A percentile compares a stretch with the other conserved stretches of the same genome.
phyloP scores from a whole-genome alignment of 768 basidiomycete genomes.

The Pisolithus sp. region DNA sequence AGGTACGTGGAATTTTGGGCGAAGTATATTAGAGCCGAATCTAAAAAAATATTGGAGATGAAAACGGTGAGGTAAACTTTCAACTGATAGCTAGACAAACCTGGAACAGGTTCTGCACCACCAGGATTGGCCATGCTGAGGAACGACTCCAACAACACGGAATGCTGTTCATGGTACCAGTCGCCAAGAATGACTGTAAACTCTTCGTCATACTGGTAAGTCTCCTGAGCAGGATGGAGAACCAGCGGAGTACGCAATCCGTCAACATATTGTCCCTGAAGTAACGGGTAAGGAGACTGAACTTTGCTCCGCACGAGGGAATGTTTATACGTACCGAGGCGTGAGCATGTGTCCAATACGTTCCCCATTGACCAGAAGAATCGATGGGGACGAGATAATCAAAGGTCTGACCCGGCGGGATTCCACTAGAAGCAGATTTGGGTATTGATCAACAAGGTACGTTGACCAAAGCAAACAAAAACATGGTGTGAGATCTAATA shows the following conservation, averaged over 20 bases:
- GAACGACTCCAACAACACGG: constrained; percentile 56
- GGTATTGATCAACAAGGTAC: background rate
- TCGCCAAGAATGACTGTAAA: constrained; percentile 82
- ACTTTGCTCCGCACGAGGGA: background rate
- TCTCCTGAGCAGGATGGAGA: constrained; percentile 62
- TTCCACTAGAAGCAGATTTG: constrained; percentile 45
- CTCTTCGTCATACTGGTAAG: constrained; percentile 80
- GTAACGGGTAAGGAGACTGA: background rate
- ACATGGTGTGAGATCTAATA: background rate
- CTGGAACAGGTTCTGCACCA: constrained; percentile 86
- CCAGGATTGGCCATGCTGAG: constrained; percentile 69
- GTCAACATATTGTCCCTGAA: constrained; percentile 84
- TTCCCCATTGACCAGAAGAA: constrained; percentile 66
- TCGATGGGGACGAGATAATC: constrained; percentile 72
- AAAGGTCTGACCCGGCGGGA: constrained; percentile 65
- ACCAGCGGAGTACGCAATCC: constrained; percentile 85
- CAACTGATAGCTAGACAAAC: constrained; percentile 29
- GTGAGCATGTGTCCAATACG: constrained; percentile 79
- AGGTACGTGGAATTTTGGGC: constrained; percentile 69
- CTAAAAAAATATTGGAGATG: constrained; percentile 30
- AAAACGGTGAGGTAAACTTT: background rate
- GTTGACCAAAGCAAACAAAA: no score
- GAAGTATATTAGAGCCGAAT: constrained; percentile 79
- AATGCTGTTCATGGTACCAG: constrained; percentile 86
- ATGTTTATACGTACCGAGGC: constrained; percentile 28